Base-by-base conservation (phyloP, 257 asterid genomes). In the Echium plantagineum region DNA sequence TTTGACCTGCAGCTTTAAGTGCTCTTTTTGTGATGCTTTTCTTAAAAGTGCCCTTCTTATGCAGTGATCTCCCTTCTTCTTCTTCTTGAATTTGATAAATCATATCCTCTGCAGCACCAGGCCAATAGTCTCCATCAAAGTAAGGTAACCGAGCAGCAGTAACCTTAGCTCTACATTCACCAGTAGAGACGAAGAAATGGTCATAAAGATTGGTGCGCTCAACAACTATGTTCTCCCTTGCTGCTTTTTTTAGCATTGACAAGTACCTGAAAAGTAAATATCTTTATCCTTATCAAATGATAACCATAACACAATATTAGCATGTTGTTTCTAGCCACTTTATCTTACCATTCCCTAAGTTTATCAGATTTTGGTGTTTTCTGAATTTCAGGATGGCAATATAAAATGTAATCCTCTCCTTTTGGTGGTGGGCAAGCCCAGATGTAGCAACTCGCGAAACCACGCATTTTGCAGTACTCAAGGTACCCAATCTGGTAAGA, bases 121-220 rank as follows among this genome's bases (percentile, higher is more conserved):
- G 98, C 98, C 98, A 93, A 72, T 93, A 93, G 74, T 93, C 98
- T 66, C 98, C 98, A 73, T 93, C 98, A 68, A 93, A 93, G 69
- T 93, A 89, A 22, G 98, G 98, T 72, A 93, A 75, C 62, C 94
- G 91, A 58, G 94, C 76, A 55, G 98, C 98, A 62, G 98, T 89
- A 55, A 89, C 95, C 83, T 84, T 88, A 54, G 97, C 94, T 71
- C 79, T 93, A 74, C 89, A 78, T 72, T 89, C 98, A 35, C 97
- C 97, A 7, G 76, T 68, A 58, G 87, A 72, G 48, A 70, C 70
- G 72, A 86, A 84, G 75, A 86, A 86, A 71, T 84, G 90, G 24
- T 84, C 94, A 19, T 84, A 82, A 71, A 86, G 71, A 78, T 86
- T 86, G 61, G 95, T 82, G 54, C 82, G 87, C 49, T 77, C 86